Evolutionary conservation across 2,329 filamentous ascomycete species (phyloP).

Genomic region (Mollisiaceae sp.): DNA sequence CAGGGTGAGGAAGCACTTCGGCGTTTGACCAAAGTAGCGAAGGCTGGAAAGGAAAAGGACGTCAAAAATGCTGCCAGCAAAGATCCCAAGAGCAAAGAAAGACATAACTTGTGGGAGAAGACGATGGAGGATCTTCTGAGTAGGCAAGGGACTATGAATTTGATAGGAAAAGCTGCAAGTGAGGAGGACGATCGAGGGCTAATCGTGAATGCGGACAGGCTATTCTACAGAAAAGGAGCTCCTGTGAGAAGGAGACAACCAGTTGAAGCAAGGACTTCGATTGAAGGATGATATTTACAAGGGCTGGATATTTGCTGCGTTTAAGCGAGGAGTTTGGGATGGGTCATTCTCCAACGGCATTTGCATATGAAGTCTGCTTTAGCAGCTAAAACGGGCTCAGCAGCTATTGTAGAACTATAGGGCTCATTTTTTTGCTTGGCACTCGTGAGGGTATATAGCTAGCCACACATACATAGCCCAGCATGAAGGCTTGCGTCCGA

Average conservation of each 20-base stretch:
- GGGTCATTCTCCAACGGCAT: conserved; percentile 1
- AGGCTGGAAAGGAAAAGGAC: conserved; percentile 69
- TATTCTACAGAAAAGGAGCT: conserved; percentile 54
- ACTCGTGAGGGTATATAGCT: neutral
- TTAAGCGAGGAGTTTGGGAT: conserved; percentile 32
- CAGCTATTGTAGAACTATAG: neutral
- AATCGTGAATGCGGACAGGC: conserved; percentile 64
- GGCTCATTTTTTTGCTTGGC: neutral
- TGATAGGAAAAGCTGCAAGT: conserved; percentile 31
- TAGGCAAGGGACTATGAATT: conserved; percentile 26
- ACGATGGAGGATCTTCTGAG: conserved; percentile 59
- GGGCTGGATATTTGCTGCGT: conserved; percentile 20
- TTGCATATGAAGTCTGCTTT: neutral
- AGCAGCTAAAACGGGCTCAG: neutral
- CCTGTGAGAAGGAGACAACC: conserved; percentile 31
- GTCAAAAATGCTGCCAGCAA: conserved; percentile 58
- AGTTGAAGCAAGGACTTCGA: conserved; percentile 10
- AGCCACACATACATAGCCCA: neutral
- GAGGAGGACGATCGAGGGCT: conserved; percentile 65
- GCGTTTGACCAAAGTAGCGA: conserved; percentile 63
- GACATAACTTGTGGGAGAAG: conserved; percentile 65
- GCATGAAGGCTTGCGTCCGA: neutral
- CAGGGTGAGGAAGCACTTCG: conserved; percentile 67
- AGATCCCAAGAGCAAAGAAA: conserved; percentile 56
- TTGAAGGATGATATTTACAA: conserved; percentile 8